These are phyloP conservation scores for Pythium monospermum DNA, from an alignment of 352 stramenopile genomes.

Conservation along the genomic window DNA sequence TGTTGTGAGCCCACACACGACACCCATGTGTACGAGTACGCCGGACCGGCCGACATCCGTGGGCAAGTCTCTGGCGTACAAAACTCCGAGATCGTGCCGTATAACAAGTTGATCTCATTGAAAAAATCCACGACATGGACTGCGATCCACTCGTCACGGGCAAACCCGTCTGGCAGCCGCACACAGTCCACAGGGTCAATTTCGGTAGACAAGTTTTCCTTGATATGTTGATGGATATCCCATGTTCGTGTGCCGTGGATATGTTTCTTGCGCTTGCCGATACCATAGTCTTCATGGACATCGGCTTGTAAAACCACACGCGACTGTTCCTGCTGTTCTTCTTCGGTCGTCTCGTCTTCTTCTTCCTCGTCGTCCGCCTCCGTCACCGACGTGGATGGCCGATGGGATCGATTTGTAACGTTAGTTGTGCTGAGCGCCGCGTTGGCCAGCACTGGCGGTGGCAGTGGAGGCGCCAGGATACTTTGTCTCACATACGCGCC, in stretches of 20 bases:
- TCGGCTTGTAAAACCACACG: constrained; percentile 10
- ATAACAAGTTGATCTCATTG: constrained; percentile 91
- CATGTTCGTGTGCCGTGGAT: constrained; percentile 49
- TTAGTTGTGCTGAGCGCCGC: neutral
- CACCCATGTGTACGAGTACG: constrained; percentile 88
- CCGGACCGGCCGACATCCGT: constrained; percentile 67
- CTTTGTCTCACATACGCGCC: constrained; percentile 12
- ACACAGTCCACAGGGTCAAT: constrained; percentile 60
- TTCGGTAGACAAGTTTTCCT: constrained; percentile 52
- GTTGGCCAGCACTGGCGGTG: neutral
- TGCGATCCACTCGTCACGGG: constrained; percentile 62
- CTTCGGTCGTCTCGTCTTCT: neutral
- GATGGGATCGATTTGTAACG: neutral
- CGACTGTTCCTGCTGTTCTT: constrained; percentile 5
- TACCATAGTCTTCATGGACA: constrained; percentile 46
- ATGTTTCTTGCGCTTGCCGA: constrained; percentile 56
- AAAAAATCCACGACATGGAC: constrained; percentile 90
- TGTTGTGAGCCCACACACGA: constrained; percentile 43
- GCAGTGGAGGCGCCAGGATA: constrained; percentile 4
- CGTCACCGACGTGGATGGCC: constrained; percentile 6
- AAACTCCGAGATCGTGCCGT: constrained; percentile 85
- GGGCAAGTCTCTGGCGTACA: constrained; percentile 60
- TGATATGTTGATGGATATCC: constrained; percentile 68
- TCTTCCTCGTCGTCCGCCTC: constrained; percentile 1
- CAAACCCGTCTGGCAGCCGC: constrained; percentile 54